These are phyloP conservation scores for Fraxinus latifolia DNA, from an alignment of 305 asterid genomes.

Conservation along the genomic window DNA sequence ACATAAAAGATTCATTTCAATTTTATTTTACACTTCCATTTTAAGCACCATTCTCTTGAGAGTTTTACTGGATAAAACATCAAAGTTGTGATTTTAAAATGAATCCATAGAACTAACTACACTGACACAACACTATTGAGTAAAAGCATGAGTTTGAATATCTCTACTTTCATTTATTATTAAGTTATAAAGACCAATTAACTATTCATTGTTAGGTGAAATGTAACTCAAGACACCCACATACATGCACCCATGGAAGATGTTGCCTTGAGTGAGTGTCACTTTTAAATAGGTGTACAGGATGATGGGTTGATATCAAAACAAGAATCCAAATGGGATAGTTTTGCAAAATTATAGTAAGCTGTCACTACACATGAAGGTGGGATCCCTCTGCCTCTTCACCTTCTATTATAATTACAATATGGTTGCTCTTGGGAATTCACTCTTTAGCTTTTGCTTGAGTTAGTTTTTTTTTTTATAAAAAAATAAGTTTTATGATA, in stretches of 20 bases:
- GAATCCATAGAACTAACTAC: background rate
- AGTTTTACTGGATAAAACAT: background rate
- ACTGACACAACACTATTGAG: background rate
- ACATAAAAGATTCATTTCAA: background rate
- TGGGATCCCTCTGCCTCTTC: constrained; percentile 16
- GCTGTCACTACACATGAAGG: constrained; percentile 23
- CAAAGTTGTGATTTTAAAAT: background rate
- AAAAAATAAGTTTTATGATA: too few species aligned
- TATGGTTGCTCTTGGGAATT: background rate
- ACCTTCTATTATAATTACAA: background rate
- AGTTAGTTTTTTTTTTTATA: too few species aligned
- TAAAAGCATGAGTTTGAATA: background rate
- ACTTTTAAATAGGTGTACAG: constrained; percentile 30
- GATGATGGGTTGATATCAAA: constrained; percentile 23
- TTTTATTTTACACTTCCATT: background rate
- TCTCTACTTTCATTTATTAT: background rate
- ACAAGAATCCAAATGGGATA: constrained; percentile 18
- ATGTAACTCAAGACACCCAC: background rate
- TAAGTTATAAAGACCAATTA: background rate
- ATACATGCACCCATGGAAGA: background rate
- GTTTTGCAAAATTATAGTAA: background rate
- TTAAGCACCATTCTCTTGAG: background rate
- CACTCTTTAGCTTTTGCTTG: background rate
- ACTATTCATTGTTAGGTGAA: background rate
- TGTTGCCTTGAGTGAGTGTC: constrained; percentile 21